Evolutionary conservation across 2,329 filamentous ascomycete genomes (phyloP).

Genomic region (Diaporthe batatas): DNA sequence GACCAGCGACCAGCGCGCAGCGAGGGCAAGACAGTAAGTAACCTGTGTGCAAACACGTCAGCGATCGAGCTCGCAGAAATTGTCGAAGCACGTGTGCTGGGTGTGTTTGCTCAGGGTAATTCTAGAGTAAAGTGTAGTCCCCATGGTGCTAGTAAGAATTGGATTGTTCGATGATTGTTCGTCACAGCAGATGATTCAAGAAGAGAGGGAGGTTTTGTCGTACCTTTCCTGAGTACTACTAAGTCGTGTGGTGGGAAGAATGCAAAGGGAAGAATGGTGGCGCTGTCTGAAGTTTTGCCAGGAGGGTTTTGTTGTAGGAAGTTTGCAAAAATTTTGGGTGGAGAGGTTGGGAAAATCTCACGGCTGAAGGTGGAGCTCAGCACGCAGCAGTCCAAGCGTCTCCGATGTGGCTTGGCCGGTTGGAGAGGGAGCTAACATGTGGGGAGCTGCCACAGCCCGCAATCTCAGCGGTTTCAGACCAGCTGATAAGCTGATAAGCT

Average conservation of each 20-base stretch:
- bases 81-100: slow-evolving; percentile 32
- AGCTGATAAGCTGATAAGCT: not conserved
- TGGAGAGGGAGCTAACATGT: slow-evolving; percentile 15
- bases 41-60: slow-evolving; percentile 12
- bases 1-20: slow-evolving; percentile 5
- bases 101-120: slow-evolving; percentile 67
- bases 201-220: slow-evolving; percentile 38
- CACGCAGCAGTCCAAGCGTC: not conserved
- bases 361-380: slow-evolving; percentile 14
- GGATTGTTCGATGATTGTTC: slow-evolving; percentile 70
- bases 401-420: slow-evolving; percentile 10
- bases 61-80: slow-evolving; percentile 4
- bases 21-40: slow-evolving; percentile 38
- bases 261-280: slow-evolving; percentile 16
- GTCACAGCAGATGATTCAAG: slow-evolving; percentile 54
- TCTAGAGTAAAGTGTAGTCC: slow-evolving; percentile 65
- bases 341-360: slow-evolving; percentile 41
- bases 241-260: slow-evolving; percentile 26
- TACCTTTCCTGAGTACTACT: slow-evolving; percentile 47
- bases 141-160: slow-evolving; percentile 72
- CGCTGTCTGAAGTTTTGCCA: slow-evolving; percentile 25
- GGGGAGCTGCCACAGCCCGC: slow-evolving; percentile 17
- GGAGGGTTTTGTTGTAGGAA: slow-evolving; percentile 22
- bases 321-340: slow-evolving; percentile 32
- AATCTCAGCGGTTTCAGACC: slow-evolving; percentile 24